A percentile compares a stretch with the other conserved stretches of the same genome.
These are phyloP conservation scores for Umbelopsis sp. DNA, from an alignment of 371 early-diverging fungal species.

Conservation along the genomic window DNA sequence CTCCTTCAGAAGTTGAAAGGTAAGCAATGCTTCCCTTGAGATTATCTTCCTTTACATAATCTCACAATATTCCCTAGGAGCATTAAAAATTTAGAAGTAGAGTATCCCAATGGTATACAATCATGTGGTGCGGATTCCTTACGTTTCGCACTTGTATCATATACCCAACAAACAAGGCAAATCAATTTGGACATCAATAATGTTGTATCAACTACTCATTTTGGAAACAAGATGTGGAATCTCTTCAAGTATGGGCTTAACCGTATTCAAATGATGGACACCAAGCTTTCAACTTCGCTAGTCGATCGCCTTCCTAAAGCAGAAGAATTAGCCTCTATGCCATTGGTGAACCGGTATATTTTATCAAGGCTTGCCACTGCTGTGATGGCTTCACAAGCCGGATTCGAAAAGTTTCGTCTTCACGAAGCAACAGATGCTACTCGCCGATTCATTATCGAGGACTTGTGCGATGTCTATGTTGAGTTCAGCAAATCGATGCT, in stretches of 20 bases:
- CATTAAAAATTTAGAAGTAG: constrained; percentile 67
- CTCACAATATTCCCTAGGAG: constrained; percentile 44
- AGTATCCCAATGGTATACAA: constrained; percentile 96
- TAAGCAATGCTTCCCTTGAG: constrained; percentile 28
- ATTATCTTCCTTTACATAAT: not conserved
- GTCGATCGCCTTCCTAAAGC: not conserved
- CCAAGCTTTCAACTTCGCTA: not conserved
- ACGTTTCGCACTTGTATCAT: constrained; percentile 87
- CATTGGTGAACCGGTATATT: constrained; percentile 86
- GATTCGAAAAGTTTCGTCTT: constrained; percentile 77
- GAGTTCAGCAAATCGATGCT: constrained; percentile 77
- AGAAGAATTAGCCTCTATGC: constrained; percentile 33
- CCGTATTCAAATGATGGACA: constrained; percentile 44
- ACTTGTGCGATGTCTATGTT: constrained; percentile 96
- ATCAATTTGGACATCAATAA: constrained; percentile 97
- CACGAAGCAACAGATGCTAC: constrained; percentile 86
- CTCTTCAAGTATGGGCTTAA: constrained; percentile 78
- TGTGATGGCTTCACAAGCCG: constrained; percentile 61
- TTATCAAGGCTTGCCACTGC: constrained; percentile 82
- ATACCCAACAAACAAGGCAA: constrained; percentile 90
- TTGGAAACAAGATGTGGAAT: constrained; percentile 99
- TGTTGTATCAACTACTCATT: constrained; percentile 90
- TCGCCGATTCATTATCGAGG: constrained; percentile 89
- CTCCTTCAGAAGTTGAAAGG: constrained; percentile 78
- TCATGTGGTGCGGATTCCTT: constrained; percentile 98